Evolutionary conservation across 2,329 filamentous ascomycete species (phyloP), one percentile per base, ranked within the genome.

Genomic region (Metarhizium rileyi): DNA sequence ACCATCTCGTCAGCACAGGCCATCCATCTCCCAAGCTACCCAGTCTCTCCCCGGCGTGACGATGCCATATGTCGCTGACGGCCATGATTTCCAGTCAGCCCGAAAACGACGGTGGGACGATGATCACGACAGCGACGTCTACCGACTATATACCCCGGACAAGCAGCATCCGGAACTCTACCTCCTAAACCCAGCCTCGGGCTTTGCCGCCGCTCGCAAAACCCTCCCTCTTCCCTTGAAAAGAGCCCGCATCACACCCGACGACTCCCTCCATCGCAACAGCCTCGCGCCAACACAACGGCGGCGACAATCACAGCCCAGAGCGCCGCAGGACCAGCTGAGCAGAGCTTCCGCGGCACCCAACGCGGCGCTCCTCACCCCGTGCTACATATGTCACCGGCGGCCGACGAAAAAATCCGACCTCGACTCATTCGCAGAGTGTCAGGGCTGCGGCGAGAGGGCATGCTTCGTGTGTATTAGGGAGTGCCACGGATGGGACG

Each of bases 381-480:
- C 82, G 0, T 87, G 84, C 62, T 80, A 86, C 66, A 78, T 86
- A 54, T 87, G 84, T 70, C 76, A 77, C 57, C 76, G 81, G 40
- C 76, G 76, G 48, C 84, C 84, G 1, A 82, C 74, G 47, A 80
- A 80, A 56, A 84, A 78, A 61, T 74, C 73, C 5, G 81, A 87
- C 50, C 72, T 87, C 30, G 81, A 85, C 62, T 78, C 77, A 9
- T 86, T 81, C 59, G 76, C 80, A 44, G 72, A 80, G 57, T 87
- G 84, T 61, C 68, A 77, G 55, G 74, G 77, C 14, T 87, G 84
- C 59, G 70, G 73, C 9, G 69, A 76, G 53, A 72, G 81, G 40
- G 78, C 83, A 0, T 87, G 84, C 61, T 86, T 77, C 59, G 72
- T 87, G n/a, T 87, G 84, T 61, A 76, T 85, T 42, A 69, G 84